Percentiles rank a stretch among this genome's conserved stretches.
Conservation (phyloP, 2,329 filamentous ascomycete species). For the Botrytis sinoallii region DNA sequence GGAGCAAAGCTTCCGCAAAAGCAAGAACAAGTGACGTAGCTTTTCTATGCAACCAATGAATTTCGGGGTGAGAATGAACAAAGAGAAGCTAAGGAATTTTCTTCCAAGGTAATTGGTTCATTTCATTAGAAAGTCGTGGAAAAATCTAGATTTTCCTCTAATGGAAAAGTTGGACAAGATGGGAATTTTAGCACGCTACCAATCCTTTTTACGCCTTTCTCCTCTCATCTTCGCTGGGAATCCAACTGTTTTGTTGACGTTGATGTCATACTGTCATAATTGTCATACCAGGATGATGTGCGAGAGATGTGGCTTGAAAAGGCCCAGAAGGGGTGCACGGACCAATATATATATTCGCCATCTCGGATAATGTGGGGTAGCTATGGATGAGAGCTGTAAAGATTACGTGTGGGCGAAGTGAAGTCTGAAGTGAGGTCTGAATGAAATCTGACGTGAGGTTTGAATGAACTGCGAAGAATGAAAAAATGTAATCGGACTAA, state of each 20-base stretch:
- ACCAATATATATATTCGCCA: background rate
- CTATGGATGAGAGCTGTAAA: constrained; percentile 6
- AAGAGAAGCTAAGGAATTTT: background rate
- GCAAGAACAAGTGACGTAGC: background rate
- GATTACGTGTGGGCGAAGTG: background rate
- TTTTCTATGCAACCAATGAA: background rate
- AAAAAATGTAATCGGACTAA: too few relatives aligned
- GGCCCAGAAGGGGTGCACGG: background rate
- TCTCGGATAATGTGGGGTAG: constrained; percentile 1
- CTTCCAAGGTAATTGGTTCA: background rate
- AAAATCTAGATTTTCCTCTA: constrained; percentile 7
- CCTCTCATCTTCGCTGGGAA: background rate
- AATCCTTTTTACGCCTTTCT: background rate
- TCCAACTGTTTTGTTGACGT: background rate
- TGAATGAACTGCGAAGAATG: background rate
- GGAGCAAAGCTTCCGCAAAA: constrained; percentile 12
- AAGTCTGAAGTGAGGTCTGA: background rate
- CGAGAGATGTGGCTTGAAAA: constrained; percentile 8
- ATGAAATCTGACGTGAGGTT: background rate
- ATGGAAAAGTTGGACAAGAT: constrained; percentile 18
- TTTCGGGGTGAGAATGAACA: background rate
- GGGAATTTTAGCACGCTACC: background rate
- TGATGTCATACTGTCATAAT: constrained; percentile 11
- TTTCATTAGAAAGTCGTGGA: background rate
- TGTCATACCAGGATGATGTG: background rate